These are phyloP conservation scores for Sinapis alba DNA, from an alignment of 441 rosid species.

Conservation along the genomic window DNA sequence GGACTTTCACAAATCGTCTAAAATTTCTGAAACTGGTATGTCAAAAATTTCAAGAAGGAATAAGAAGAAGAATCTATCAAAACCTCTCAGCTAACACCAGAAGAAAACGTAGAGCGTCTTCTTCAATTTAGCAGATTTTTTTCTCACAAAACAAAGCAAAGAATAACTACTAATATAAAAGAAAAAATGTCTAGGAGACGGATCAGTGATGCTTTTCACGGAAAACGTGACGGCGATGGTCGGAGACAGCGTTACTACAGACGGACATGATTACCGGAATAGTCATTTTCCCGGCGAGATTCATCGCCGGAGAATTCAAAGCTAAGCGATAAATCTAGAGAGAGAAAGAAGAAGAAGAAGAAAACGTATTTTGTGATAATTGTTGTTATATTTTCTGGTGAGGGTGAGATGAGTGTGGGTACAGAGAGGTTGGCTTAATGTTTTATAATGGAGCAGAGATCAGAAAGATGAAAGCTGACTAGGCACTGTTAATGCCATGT, in stretches of 20 bases:
- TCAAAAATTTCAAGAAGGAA: neutral
- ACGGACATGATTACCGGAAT: conserved; percentile 41
- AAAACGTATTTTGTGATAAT: neutral
- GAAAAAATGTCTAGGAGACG: conserved; percentile 1
- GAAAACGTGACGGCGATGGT: conserved; percentile 71
- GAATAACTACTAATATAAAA: conserved; percentile 35
- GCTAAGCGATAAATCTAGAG: conserved; percentile 5
- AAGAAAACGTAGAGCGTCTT: conserved; percentile 28
- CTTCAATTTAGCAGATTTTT: conserved; percentile 32
- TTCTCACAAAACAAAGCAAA: conserved; percentile 36
- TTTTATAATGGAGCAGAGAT: conserved; percentile 44
- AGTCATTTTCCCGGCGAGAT: conserved; percentile 51
- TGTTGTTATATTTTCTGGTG: neutral
- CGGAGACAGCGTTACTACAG: conserved; percentile 52
- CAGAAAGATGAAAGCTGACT: conserved; percentile 37
- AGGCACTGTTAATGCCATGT: conserved; percentile 38
- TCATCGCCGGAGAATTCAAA: conserved; percentile 34
- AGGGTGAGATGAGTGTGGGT: conserved; percentile 28
- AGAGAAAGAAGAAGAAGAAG: neutral
- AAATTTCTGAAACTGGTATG: conserved; percentile 15
- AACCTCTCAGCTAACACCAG: conserved; percentile 41
- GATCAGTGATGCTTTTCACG: conserved; percentile 52
- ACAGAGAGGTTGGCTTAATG: conserved; percentile 22
- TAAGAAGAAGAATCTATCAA: conserved; percentile 34
- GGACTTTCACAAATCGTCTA: neutral